These are phyloP conservation scores for Paramecium pentaurelia DNA, from an alignment of 73 alveolate species.

Conservation along the genomic window DNA sequence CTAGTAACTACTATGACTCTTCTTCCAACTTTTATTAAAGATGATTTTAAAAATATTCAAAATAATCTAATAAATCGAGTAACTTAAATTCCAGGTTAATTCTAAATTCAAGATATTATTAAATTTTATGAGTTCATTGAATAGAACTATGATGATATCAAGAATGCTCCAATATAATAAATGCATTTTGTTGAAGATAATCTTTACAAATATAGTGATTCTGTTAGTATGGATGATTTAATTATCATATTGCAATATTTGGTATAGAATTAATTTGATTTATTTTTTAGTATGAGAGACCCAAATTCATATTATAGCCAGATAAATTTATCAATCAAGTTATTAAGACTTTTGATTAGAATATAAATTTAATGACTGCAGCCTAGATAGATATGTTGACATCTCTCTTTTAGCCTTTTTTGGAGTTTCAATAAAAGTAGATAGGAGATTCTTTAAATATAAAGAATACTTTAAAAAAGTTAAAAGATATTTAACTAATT, in stretches of 20 bases:
- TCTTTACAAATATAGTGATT: neutral
- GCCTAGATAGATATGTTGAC: neutral
- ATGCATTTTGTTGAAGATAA: conserved; percentile 13
- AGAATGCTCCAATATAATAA: neutral
- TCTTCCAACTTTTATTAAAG: neutral
- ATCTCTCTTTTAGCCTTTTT: neutral
- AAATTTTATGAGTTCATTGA: neutral
- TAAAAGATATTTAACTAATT: conserved; percentile 1
- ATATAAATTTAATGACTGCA: neutral
- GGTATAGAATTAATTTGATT: neutral
- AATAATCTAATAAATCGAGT: neutral
- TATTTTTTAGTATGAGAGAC: conserved; percentile 21
- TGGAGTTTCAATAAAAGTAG: neutral
- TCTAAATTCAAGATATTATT: conserved; percentile 1
- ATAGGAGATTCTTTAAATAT: neutral
- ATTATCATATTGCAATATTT: conserved; percentile 13
- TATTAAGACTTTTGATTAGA: neutral
- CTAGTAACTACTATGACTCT: neutral
- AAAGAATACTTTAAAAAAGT: neutral
- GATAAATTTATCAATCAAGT: neutral
- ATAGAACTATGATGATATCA: neutral
- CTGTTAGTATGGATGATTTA: neutral
- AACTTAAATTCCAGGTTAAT: neutral
- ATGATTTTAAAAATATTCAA: conserved; percentile 5
- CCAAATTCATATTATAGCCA: conserved; percentile 27